Conservation (phyloP, 2,329 filamentous ascomycete species). For the Phialophora macrospora region DNA sequence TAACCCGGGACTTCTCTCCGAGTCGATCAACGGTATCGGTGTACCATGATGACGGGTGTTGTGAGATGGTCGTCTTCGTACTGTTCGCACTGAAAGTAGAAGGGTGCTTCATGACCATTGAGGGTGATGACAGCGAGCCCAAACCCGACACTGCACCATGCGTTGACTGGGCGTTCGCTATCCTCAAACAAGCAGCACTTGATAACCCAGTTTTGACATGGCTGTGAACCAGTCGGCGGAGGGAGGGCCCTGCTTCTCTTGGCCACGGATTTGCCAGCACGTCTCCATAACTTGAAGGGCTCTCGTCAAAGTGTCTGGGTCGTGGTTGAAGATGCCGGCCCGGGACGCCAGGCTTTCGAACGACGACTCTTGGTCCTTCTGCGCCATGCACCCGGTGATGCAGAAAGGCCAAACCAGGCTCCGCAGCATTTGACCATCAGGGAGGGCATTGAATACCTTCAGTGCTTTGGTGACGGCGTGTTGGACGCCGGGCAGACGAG, state of each 20-base stretch:
- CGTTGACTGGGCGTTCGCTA: not conserved
- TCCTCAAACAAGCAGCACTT: not conserved
- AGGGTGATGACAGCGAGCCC: not conserved
- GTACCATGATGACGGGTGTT: too few species aligned
- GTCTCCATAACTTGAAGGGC: not conserved
- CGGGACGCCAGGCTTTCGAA: slow-evolving; percentile 2
- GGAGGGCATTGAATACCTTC: not conserved
- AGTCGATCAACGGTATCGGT: too few species aligned
- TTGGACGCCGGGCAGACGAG: not conserved
- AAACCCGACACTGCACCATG: not conserved
- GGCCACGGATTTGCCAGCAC: not conserved
- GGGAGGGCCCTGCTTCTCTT: not conserved
- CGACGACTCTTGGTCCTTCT: slow-evolving; percentile 13
- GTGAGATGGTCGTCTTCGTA: not conserved
- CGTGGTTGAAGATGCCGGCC: not conserved
- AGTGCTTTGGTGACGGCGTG: not conserved
- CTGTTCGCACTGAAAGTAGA: not conserved
- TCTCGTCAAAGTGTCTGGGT: not conserved
- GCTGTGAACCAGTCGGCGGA: not conserved
- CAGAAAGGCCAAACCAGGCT: slow-evolving; percentile 14
- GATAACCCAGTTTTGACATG: not conserved
- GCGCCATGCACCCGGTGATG: slow-evolving; percentile 14
- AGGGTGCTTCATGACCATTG: too few species aligned
- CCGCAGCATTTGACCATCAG: slow-evolving; percentile 4
- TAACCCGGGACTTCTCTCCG: too few species aligned